phyloP scores from a whole-genome alignment of 169 alveolate species.

The Plasmodium berghei region DNA sequence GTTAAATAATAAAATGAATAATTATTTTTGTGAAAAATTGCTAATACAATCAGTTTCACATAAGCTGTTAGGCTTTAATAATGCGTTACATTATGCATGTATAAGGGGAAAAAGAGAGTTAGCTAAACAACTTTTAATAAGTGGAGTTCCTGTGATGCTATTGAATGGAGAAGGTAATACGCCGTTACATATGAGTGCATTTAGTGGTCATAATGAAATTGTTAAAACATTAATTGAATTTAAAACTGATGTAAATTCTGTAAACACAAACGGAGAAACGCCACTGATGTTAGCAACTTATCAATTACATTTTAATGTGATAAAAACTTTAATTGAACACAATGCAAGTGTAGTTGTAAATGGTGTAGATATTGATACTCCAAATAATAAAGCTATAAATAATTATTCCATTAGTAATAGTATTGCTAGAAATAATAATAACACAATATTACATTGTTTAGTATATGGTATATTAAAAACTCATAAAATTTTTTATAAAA shows the following conservation, averaged over 20 bases:
- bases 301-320: conserved; percentile 83
- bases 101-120: conserved; percentile 86
- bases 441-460: conserved; percentile 47
- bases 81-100: conserved; percentile 90
- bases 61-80: conserved; percentile 84
- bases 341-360: conserved; percentile 76
- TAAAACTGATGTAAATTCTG: conserved; percentile 79
- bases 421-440: conserved; percentile 4
- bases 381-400: too few relatives aligned
- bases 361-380: neutral
- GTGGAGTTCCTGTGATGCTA: conserved; percentile 84
- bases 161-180: conserved; percentile 90
- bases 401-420: too few relatives aligned
- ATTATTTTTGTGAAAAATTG: conserved; percentile 27
- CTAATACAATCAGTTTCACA: conserved; percentile 86
- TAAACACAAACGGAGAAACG: conserved; percentile 88
- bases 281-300: conserved; percentile 89
- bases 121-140: conserved; percentile 85
- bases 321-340: conserved; percentile 80
- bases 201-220: conserved; percentile 88
- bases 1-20: conserved; percentile 38
- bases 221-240: conserved; percentile 82
- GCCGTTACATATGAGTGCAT: conserved; percentile 90
- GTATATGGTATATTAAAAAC: conserved; percentile 44
- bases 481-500: conserved; percentile 33